These are phyloP conservation scores for Colletotrichum orbiculare DNA, from an alignment of 2,329 filamentous ascomycete species.

Conservation along the genomic window DNA sequence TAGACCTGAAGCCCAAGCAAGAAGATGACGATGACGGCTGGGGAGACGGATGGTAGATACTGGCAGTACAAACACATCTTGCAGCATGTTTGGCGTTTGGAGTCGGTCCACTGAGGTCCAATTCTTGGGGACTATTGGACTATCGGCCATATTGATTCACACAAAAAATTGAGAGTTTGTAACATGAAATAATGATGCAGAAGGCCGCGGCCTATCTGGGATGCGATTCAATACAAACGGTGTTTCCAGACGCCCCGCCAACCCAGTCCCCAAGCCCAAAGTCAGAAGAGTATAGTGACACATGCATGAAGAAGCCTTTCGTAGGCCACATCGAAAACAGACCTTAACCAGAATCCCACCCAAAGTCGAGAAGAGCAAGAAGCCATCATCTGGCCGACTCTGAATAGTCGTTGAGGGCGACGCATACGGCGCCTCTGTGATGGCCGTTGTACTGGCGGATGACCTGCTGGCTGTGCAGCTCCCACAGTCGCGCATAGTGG, in stretches of 20 bases:
- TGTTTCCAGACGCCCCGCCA: conserved; percentile 38
- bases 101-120: conserved; percentile 16
- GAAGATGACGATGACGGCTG: conserved; percentile 71
- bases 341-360: conserved; percentile 6
- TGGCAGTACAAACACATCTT: not conserved
- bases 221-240: conserved; percentile 29
- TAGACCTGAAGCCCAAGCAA: conserved; percentile 74
- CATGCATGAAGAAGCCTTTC: conserved; percentile 21
- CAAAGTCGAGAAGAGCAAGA: not conserved
- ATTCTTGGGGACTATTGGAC: conserved; percentile 6
- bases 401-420: conserved; percentile 89
- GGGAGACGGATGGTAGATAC: conserved; percentile 71
- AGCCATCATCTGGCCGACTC: conserved; percentile 54
- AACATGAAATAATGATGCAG: conserved; percentile 23
- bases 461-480: conserved; percentile 85
- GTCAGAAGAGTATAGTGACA: conserved; percentile 13
- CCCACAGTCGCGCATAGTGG: conserved; percentile 93
- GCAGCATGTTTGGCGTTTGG: conserved; percentile 34
- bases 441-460: conserved; percentile 97
- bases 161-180: conserved; percentile 1
- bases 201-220: conserved; percentile 26
- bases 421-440: conserved; percentile 90
- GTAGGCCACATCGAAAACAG: conserved; percentile 20
- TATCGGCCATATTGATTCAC: no score
- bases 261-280: conserved; percentile 30